Conservation (phyloP, 2,329 filamentous ascomycete species). For the Verticillium alfalfae region DNA sequence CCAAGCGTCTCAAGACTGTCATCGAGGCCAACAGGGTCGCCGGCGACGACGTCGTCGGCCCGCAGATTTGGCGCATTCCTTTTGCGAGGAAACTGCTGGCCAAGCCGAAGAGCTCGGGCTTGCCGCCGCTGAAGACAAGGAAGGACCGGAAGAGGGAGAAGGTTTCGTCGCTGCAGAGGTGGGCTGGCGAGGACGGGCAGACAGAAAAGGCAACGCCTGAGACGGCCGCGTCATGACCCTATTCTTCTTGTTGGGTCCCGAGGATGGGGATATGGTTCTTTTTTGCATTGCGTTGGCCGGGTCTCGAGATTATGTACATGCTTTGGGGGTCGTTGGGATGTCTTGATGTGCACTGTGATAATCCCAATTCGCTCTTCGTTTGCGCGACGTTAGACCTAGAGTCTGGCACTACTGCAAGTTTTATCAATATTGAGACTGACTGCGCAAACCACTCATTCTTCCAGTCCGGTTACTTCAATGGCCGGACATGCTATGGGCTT, state of each 20-base stretch:
- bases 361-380: no score
- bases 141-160: constrained; percentile 9
- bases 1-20: constrained; percentile 9
- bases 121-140: constrained; percentile 5
- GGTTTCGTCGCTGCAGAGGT: constrained; percentile 3
- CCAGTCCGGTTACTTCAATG: no score
- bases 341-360: no score
- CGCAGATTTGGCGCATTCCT: constrained; percentile 10
- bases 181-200: not conserved
- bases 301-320: not conserved
- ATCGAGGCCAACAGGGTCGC: constrained; percentile 6
- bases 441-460: no score
- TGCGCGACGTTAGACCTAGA: no score
- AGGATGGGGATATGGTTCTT: not conserved
- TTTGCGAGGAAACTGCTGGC: constrained; percentile 11
- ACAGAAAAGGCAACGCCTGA: not conserved
- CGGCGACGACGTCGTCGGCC: constrained; percentile 4
- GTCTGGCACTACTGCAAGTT: no score
- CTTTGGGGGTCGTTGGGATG: no score
- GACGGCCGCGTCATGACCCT: not conserved
- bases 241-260: not conserved
- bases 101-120: constrained; percentile 1
- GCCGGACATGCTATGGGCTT: no score
- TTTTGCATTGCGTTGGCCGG: not conserved
- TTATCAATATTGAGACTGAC: no score